Base-by-base conservation (phyloP, 768 basidiomycete species). In the Agrocybe praecox region DNA sequence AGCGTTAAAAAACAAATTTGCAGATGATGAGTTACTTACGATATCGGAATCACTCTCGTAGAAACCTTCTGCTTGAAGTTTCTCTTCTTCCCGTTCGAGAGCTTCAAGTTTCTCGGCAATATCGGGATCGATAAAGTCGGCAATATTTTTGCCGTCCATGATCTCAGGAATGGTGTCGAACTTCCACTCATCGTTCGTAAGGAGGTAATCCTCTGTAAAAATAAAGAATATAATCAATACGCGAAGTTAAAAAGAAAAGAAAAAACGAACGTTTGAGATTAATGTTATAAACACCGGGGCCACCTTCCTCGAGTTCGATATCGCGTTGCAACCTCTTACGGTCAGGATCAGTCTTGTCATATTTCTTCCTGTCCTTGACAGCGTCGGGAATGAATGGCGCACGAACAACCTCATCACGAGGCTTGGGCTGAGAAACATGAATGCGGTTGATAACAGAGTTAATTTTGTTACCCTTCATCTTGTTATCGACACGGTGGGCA, bases 51-150 rank as follows among this genome's bases (percentile, higher is more conserved):
- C 96, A 52, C 80, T 85, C 33, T 94, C 92, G 72, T 98, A 99
- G 80, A 92, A 98, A 3, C 97, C 97, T 71, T 98, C 94, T 0
- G 87, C 89, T 70, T 94, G 80, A n/a, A 99, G 83, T 63, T 84
- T 85, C 72, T 96, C 96, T 72, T 99, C 97, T 70, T 98, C 97
- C 17, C 92, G 86, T 74, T 99, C 96, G 55, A 99, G 86, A 12
- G 94, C 96, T 67, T 98, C 96, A 46, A 99, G 87, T 74, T 95
- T 96, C 74, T 96, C 96, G 18, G 86, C 88, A 58, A 99, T 98
- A 67, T 99, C 97, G 19, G 94, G 90, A 72, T 98, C 96, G 72
- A 98, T 92, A 60, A 99, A 99, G 79, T 99, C 97, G 21, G 96
- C 96, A 51, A 98, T 76, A 76, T 99, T 99, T 84, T 98, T 98